These are phyloP conservation scores for Pyronema domesticum DNA, from an alignment of 495 filamentous ascomycete species.

Conservation along the genomic window DNA sequence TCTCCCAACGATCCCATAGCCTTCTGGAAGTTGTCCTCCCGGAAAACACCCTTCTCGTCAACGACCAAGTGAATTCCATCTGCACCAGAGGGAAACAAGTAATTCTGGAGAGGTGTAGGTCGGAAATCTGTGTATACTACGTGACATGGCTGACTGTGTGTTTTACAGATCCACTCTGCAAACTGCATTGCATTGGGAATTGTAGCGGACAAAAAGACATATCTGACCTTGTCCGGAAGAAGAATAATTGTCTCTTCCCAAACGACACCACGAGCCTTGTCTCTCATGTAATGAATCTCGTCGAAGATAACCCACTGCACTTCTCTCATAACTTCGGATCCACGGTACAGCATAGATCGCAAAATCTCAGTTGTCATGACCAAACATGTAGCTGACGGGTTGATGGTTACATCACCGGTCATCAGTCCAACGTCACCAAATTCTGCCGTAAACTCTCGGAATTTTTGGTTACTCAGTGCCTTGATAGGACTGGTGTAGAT, in stretches of 20 bases:
- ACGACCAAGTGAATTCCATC: conserved; percentile 90
- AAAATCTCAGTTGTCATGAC: conserved; percentile 99
- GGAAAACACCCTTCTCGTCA: conserved; percentile 86
- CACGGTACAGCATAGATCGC: conserved; percentile 92
- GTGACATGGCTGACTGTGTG: conserved; percentile 89
- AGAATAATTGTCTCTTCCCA: conserved; percentile 99
- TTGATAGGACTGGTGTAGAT: conserved; percentile 99
- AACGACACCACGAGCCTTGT: conserved; percentile 83
- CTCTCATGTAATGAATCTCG: conserved; percentile 96
- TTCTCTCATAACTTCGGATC: conserved; percentile 98
- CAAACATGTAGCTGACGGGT: conserved; percentile 89
- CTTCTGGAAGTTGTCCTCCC: conserved; percentile 90
- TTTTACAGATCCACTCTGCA: conserved; percentile 95
- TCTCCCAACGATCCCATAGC: conserved; percentile 82
- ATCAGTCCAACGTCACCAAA: conserved; percentile 96
- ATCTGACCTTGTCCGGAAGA: conserved; percentile 91
- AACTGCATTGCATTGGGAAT: conserved; percentile 99
- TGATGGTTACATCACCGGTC: conserved; percentile 98
- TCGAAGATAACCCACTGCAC: conserved; percentile 96
- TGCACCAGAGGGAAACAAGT: conserved; percentile 86
- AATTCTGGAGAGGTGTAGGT: conserved; percentile 88
- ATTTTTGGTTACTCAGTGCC: conserved; percentile 95
- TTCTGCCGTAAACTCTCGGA: conserved; percentile 82
- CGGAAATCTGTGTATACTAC: conserved; percentile 98
- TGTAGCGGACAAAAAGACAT: conserved; percentile 95